Percentiles rank a stretch among this genome's conserved stretches.
Conservation (phyloP, 2,329 filamentous ascomycete species). For the Fusarium sublunatum region DNA sequence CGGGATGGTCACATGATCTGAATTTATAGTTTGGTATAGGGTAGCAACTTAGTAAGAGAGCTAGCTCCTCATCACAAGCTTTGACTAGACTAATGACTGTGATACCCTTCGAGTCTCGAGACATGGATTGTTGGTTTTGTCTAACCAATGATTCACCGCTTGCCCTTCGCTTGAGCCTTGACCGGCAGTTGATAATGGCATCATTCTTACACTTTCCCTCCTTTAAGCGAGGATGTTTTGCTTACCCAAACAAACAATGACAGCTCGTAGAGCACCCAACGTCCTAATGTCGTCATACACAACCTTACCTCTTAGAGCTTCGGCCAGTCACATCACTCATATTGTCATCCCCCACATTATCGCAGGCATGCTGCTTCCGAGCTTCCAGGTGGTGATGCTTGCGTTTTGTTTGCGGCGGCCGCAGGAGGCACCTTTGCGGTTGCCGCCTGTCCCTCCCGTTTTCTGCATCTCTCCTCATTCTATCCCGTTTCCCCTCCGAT, state of each 20-base stretch:
- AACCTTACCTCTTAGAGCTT: constrained; percentile 14
- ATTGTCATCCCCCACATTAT: constrained; percentile 47
- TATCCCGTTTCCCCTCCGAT: constrained; percentile 10
- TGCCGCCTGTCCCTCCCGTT: constrained; percentile 29
- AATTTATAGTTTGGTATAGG: constrained; percentile 6
- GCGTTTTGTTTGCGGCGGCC: constrained; percentile 10
- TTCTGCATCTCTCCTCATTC: constrained; percentile 18
- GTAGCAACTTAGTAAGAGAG: constrained; percentile 3
- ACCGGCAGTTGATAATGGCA: constrained; percentile 21
- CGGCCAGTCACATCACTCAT: constrained; percentile 34
- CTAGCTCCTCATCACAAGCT: too few species aligned
- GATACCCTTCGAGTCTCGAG: too few species aligned
- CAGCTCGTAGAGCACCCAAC: constrained; percentile 3
- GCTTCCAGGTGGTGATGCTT: constrained; percentile 34
- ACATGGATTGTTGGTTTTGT: too few species aligned
- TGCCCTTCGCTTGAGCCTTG: neutral
- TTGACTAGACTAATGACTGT: too few species aligned
- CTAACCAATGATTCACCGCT: constrained; percentile 13
- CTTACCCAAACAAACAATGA: constrained; percentile 15
- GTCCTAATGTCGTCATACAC: constrained; percentile 41
- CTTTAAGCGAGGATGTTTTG: constrained; percentile 12
- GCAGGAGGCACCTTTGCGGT: constrained; percentile 5
- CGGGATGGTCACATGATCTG: constrained; percentile 13
- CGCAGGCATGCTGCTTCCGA: constrained; percentile 34
- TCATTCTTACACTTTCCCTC: neutral